phyloP scores from a whole-genome alignment of 2,329 filamentous ascomycete genomes.

The Grosmannia serpens region DNA sequence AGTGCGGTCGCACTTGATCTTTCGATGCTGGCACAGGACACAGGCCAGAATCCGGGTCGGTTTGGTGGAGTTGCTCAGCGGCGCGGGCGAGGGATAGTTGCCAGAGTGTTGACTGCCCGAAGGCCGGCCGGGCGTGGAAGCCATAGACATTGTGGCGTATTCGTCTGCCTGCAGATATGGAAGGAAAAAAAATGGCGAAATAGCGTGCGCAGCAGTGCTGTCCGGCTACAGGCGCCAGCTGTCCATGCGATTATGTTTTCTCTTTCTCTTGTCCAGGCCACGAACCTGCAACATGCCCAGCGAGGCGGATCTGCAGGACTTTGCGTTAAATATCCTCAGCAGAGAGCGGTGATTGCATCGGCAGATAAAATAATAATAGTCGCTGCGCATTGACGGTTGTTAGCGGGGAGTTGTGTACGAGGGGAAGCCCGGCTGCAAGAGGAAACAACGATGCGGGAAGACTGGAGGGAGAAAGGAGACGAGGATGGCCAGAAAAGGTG shows the following conservation, averaged over 20 bases:
- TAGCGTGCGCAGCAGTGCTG: background rate
- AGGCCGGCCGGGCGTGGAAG: slow-evolving; percentile 1
- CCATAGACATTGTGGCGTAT: background rate
- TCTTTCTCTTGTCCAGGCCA: background rate
- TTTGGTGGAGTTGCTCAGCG: slow-evolving; percentile 16
- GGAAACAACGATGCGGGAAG: background rate
- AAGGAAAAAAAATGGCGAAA: background rate
- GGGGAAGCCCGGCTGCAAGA: background rate
- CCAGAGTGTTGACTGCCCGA: background rate
- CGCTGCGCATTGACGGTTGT: background rate
- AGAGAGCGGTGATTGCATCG: background rate
- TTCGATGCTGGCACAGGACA: slow-evolving; percentile 48
- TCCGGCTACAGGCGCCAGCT: background rate
- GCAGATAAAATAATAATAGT: background rate
- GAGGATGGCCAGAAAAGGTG: background rate
- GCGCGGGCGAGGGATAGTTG: background rate
- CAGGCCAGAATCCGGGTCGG: slow-evolving; percentile 38
- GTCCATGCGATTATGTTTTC: background rate
- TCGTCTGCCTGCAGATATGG: background rate
- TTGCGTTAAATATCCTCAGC: background rate
- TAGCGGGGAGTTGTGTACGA: background rate
- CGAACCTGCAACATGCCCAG: background rate
- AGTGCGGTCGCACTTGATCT: slow-evolving; percentile 50
- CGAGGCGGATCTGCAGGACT: background rate
- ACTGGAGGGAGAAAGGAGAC: background rate